Evolutionary conservation across 1,139 yeast species (phyloP).

Genomic region (Arxiozyma telluris): DNA sequence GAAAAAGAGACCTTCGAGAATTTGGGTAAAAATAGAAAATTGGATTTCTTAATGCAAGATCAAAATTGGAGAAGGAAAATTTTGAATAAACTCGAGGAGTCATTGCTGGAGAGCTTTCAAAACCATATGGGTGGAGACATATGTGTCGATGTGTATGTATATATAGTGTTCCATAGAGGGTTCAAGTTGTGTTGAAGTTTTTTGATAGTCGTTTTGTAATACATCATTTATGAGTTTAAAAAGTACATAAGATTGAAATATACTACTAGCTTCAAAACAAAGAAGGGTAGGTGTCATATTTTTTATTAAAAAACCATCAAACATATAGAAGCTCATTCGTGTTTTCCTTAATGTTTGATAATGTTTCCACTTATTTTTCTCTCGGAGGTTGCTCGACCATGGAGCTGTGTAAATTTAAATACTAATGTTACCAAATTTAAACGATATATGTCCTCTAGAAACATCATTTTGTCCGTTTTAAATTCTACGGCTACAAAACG

Average conservation of each 20-base stretch:
- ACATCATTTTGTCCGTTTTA: slow-evolving; percentile 55
- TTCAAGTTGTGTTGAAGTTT: too few species aligned
- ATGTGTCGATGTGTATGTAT: too few species aligned
- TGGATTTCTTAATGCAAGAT: not conserved
- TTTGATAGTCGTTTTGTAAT: not conserved
- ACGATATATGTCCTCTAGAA: slow-evolving; percentile 33
- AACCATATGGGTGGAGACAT: too few species aligned
- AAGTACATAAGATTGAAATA: not conserved
- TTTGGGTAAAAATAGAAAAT: too few species aligned
- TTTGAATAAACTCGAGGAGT: not conserved
- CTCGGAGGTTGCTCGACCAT: not conserved
- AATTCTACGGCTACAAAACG: slow-evolving; percentile 71
- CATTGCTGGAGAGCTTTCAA: not conserved
- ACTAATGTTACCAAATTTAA: not conserved
- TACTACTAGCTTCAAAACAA: not conserved
- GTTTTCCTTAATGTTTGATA: not conserved
- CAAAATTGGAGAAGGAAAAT: not conserved
- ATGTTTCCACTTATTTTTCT: not conserved
- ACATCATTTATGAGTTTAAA: too few species aligned
- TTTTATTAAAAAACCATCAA: not conserved
- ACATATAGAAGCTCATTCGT: not conserved
- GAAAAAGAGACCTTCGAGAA: not conserved
- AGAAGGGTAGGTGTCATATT: not conserved
- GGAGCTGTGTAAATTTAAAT: not conserved
- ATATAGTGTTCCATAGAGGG: not conserved